phyloP scores from a whole-genome alignment of 345 rosid species.

The Eucalyptus sp. region DNA sequence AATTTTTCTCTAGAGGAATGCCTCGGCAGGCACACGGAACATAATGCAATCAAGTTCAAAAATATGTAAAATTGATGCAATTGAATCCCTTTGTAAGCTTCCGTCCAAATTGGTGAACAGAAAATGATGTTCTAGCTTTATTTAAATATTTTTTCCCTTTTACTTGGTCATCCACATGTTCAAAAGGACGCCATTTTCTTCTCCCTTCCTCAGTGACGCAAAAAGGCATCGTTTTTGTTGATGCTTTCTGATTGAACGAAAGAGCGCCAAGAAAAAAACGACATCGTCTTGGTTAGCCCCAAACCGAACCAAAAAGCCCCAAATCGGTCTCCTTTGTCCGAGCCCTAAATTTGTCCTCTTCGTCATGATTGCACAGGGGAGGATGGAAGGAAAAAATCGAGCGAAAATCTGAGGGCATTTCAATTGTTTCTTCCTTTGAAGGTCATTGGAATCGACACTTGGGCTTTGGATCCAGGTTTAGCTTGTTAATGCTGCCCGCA shows the following conservation, averaged over 20 bases:
- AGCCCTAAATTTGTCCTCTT: neutral
- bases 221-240: neutral
- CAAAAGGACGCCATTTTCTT: neutral
- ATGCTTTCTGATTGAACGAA: neutral
- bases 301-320: neutral
- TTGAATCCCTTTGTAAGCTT: rapidly evolving
- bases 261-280: neutral
- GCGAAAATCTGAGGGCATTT: neutral
- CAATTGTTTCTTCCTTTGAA: neutral
- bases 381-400: neutral
- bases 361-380: neutral
- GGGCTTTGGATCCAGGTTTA: neutral
- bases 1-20: neutral
- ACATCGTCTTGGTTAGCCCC: neutral
- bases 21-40: neutral
- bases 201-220: neutral
- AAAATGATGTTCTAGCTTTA: neutral
- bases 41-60: no score
- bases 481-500: slow-evolving; percentile 8
- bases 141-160: neutral
- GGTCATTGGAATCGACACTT: neutral
- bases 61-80: neutral
- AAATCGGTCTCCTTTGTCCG: neutral
- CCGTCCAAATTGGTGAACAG: rapidly evolving
- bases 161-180: neutral